A percentile compares a stretch with the other conserved stretches of the same genome.
Evolutionary conservation across 768 basidiomycete genomes (phyloP).

Genomic region (Cyathus striatus): DNA sequence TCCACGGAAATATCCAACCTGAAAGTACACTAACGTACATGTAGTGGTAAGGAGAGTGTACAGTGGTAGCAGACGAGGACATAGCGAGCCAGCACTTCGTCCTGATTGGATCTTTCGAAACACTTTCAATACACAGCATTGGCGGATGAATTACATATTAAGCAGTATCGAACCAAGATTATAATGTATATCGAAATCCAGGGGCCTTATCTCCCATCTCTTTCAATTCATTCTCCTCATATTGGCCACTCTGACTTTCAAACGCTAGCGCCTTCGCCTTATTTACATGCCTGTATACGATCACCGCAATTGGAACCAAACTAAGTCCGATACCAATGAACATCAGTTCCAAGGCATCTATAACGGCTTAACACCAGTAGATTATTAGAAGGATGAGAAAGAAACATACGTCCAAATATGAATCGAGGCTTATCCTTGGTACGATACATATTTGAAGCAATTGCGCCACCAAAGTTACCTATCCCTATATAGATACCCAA

Average conservation of each 20-base stretch:
- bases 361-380: not conserved
- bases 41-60: too few species aligned
- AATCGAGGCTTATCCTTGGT: constrained; percentile 55
- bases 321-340: constrained; percentile 64
- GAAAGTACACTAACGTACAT: too few species aligned
- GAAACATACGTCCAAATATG: constrained; percentile 53
- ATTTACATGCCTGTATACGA: constrained; percentile 55
- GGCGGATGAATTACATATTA: too few species aligned
- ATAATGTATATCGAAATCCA: constrained; percentile 53
- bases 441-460: constrained; percentile 61
- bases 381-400: not conserved
- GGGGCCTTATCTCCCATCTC: constrained; percentile 58
- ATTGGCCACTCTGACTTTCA: constrained; percentile 26
- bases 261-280: constrained; percentile 35
- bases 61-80: too few species aligned
- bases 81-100: too few species aligned
- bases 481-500: constrained; percentile 69
- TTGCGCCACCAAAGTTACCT: constrained; percentile 61
- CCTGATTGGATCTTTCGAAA: too few species aligned
- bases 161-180: too few species aligned
- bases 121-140: too few species aligned
- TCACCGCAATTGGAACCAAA: constrained; percentile 37
- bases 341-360: constrained; percentile 63
- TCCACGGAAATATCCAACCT: too few species aligned
- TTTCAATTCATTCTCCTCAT: constrained; percentile 28